Evolutionary conservation across 1,284 basidiomycete species (phyloP).

Genomic region (Inonotus hispidus): DNA sequence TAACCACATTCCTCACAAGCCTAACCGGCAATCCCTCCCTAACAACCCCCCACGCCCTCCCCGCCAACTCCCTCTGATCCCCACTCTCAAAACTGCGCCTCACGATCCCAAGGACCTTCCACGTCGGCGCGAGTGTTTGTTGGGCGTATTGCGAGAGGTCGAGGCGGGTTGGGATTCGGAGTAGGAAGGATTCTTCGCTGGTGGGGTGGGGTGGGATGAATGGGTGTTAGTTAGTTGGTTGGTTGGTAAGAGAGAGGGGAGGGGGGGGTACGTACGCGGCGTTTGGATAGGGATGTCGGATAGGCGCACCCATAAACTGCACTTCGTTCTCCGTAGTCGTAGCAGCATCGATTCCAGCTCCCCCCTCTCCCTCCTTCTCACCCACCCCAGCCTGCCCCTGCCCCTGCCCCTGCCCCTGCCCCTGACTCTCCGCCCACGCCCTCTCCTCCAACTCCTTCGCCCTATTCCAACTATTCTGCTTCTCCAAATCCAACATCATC

Average conservation of each 20-base stretch:
- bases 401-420: background rate
- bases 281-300: slow-evolving; percentile 12
- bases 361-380: background rate
- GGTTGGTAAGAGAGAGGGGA: too few relatives aligned
- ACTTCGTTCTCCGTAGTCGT: background rate
- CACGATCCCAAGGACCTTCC: slow-evolving; percentile 42
- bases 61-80: slow-evolving; percentile 44
- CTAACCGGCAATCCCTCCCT: slow-evolving; percentile 47
- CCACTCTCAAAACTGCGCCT: slow-evolving; percentile 45
- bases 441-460: slow-evolving; percentile 38
- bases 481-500: slow-evolving; percentile 52
- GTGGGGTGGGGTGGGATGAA: background rate
- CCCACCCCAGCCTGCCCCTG: slow-evolving; percentile 6
- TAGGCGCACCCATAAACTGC: background rate
- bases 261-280: background rate
- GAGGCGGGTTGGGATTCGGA: slow-evolving; percentile 31
- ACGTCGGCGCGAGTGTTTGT: slow-evolving; percentile 44
- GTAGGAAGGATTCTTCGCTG: slow-evolving; percentile 29
- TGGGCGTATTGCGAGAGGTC: slow-evolving; percentile 39
- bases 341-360: background rate
- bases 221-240: too few relatives aligned
- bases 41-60: slow-evolving; percentile 49
- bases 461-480: slow-evolving; percentile 39
- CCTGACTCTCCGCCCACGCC: slow-evolving; percentile 33
- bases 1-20: slow-evolving; percentile 43